A percentile compares a stretch with the other conserved stretches of the same genome.
Conservation (phyloP, 805 yeast species). For the Ogataea paradorogensis region DNA sequence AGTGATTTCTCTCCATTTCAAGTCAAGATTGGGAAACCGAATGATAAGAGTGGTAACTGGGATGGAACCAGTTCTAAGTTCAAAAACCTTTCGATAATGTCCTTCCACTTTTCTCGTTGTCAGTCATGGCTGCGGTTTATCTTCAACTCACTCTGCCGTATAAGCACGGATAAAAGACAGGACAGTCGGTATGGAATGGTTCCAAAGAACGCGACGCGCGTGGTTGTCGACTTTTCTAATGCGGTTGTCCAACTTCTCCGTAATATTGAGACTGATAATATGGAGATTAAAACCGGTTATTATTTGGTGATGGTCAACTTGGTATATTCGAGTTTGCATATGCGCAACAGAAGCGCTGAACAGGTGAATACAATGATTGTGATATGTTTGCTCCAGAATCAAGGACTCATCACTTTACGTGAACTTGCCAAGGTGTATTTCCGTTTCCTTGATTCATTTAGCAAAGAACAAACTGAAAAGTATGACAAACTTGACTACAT, state of each 20-base stretch:
- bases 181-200: conserved; percentile 33
- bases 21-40: conserved; percentile 43
- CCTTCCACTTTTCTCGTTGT: conserved; percentile 48
- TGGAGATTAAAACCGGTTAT: conserved; percentile 27
- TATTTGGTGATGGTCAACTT: conserved; percentile 25
- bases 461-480: conserved; percentile 17
- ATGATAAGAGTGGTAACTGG: conserved; percentile 32
- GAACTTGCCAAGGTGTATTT: conserved; percentile 25
- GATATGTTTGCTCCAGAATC: conserved; percentile 50
- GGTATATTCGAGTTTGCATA: conserved; percentile 23
- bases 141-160: conserved; percentile 29
- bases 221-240: conserved; percentile 26
- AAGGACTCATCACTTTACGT: conserved; percentile 40
- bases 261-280: conserved; percentile 20
- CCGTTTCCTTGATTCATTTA: conserved; percentile 22
- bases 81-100: conserved; percentile 58
- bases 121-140: conserved; percentile 40
- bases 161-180: conserved; percentile 40
- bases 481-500: conserved; percentile 22
- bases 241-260: conserved; percentile 16
- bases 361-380: conserved; percentile 39
- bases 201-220: conserved; percentile 28
- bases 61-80: conserved; percentile 54
- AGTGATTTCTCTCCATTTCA: conserved; percentile 40
- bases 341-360: conserved; percentile 25